Conservation (phyloP, 1,284 basidiomycete species). For the Leccinum proliferum region DNA sequence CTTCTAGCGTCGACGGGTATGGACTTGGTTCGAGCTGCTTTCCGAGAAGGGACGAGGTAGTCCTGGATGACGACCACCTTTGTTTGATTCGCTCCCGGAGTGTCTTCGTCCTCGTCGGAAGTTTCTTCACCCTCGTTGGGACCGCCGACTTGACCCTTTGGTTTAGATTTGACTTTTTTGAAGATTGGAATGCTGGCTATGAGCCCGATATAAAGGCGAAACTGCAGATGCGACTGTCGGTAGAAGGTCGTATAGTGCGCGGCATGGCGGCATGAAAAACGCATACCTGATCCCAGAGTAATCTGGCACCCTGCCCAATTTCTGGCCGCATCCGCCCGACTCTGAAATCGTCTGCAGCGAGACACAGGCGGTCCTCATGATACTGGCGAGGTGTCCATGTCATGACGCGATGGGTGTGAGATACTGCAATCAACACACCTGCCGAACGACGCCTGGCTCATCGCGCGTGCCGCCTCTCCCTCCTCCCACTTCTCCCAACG, state of each 20-base stretch:
- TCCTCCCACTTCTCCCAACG: slow-evolving; percentile 53
- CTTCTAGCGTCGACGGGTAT: slow-evolving; percentile 12
- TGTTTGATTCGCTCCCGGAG: slow-evolving; percentile 18
- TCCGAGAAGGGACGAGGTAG: slow-evolving; percentile 27
- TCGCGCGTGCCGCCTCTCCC: slow-evolving; percentile 30
- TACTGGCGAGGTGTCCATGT: neutral
- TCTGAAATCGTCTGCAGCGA: slow-evolving; percentile 42
- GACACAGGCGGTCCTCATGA: slow-evolving; percentile 35
- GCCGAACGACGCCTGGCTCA: slow-evolving; percentile 25
- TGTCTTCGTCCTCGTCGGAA: slow-evolving; percentile 24
- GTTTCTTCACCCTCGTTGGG: slow-evolving; percentile 17
- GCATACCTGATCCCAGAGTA: slow-evolving; percentile 43
- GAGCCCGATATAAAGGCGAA: slow-evolving; percentile 24
- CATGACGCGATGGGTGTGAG: neutral
- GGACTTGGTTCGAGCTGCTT: slow-evolving; percentile 24
- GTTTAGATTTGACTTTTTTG: slow-evolving; percentile 17
- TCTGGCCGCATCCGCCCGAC: slow-evolving; percentile 36
- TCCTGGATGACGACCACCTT: slow-evolving; percentile 24
- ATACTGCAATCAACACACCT: slow-evolving; percentile 22
- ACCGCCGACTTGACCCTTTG: slow-evolving; percentile 17
- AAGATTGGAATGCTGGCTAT: slow-evolving; percentile 23
- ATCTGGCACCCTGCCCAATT: slow-evolving; percentile 29
- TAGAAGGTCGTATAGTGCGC: neutral
- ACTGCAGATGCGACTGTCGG: slow-evolving; percentile 13
- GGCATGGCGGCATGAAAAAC: neutral